A percentile compares a stretch with the other conserved stretches of the same genome.
phyloP scores from a whole-genome alignment of 768 basidiomycete genomes.

The Serendipita sp. region DNA sequence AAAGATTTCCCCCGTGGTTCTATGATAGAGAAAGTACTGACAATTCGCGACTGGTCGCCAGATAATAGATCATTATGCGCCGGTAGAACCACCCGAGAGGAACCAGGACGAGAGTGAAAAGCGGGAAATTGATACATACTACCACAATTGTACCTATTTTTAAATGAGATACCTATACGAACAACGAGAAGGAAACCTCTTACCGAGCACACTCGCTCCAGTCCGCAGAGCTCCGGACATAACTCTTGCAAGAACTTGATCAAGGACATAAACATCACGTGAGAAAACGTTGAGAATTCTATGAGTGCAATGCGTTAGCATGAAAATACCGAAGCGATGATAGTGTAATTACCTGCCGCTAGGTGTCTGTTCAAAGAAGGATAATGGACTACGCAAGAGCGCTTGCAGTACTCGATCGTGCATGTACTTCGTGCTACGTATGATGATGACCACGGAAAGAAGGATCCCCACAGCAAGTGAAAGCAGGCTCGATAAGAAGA shows the following conservation, averaged over 20 bases:
- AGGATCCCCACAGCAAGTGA: constrained; percentile 42
- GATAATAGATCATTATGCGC: constrained; percentile 41
- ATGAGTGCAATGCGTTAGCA: neutral
- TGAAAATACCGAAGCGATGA: neutral
- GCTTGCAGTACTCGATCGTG: constrained; percentile 69
- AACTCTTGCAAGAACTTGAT: constrained; percentile 66
- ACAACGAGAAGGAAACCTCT: constrained; percentile 24
- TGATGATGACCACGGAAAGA: constrained; percentile 62
- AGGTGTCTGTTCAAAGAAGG: constrained; percentile 84
- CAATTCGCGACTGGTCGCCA: constrained; percentile 16
- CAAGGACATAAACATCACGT: constrained; percentile 71
- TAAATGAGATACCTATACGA: constrained; percentile 27
- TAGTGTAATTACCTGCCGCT: constrained; percentile 45
- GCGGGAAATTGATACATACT: constrained; percentile 68
- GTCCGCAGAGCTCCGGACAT: constrained; percentile 61
- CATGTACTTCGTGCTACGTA: constrained; percentile 56
- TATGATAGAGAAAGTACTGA: constrained; percentile 22
- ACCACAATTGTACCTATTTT: constrained; percentile 32
- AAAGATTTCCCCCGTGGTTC: neutral
- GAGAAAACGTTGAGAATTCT: constrained; percentile 87
- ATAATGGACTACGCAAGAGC: constrained; percentile 67
- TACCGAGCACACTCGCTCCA: constrained; percentile 25
- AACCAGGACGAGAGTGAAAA: constrained; percentile 57
- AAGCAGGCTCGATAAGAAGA: constrained; percentile 42
- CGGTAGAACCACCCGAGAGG: constrained; percentile 71